Conservation (phyloP, 2,329 filamentous ascomycete genomes). For the Sordariomycetes sp. region DNA sequence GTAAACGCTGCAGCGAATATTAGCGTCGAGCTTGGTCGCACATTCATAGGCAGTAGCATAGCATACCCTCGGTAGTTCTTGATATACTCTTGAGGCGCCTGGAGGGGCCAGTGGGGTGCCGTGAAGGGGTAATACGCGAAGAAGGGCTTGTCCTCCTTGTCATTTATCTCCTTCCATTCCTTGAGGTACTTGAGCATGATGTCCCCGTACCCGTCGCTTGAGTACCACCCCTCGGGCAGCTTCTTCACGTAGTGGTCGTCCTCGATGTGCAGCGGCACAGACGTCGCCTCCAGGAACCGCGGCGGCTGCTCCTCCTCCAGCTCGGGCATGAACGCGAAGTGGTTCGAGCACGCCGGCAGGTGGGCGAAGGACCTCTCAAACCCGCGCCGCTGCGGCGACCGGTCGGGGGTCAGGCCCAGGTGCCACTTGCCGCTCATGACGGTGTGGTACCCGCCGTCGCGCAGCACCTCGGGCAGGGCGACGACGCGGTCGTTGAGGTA, state of each 20-base stretch:
- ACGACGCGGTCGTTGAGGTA: slow-evolving; percentile 51
- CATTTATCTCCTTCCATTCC: slow-evolving; percentile 29
- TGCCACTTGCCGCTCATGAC: slow-evolving; percentile 56
- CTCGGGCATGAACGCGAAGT: slow-evolving; percentile 31
- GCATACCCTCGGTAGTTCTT: slow-evolving; percentile 42
- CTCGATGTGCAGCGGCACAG: slow-evolving; percentile 20
- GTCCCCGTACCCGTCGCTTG: slow-evolving; percentile 38
- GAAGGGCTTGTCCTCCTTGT: slow-evolving; percentile 30
- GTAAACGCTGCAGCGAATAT: slow-evolving; percentile 30
- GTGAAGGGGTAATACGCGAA: slow-evolving; percentile 52
- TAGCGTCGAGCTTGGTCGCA: background rate
- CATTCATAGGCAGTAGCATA: background rate
- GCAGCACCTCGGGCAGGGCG: slow-evolving; percentile 46
- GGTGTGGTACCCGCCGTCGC: slow-evolving; percentile 48
- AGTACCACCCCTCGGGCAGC: slow-evolving; percentile 41
- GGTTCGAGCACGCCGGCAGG: slow-evolving; percentile 9
- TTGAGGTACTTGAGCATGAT: slow-evolving; percentile 40
- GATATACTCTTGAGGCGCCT: slow-evolving; percentile 43
- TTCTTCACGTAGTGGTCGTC: slow-evolving; percentile 26
- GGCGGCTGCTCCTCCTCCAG: slow-evolving; percentile 24
- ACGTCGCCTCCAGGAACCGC: slow-evolving; percentile 20
- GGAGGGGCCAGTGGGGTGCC: slow-evolving; percentile 53
- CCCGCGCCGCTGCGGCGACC: slow-evolving; percentile 42
- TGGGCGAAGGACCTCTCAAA: slow-evolving; percentile 24
- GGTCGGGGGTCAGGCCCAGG: slow-evolving; percentile 46